Conservation (phyloP, 2,329 filamentous ascomycete species). For the Epichloe glyceriae region DNA sequence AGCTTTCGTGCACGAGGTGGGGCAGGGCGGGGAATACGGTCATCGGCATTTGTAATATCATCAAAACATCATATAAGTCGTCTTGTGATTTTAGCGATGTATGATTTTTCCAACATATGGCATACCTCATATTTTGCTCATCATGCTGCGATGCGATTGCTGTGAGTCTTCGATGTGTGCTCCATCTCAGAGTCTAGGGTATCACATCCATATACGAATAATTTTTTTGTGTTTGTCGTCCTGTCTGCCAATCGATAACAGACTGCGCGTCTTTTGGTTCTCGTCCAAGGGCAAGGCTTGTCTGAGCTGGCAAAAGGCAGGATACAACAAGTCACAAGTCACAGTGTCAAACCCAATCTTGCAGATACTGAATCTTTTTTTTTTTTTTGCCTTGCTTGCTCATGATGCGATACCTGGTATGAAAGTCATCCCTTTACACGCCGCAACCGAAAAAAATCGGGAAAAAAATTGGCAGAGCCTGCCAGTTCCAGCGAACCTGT, state of each 20-base stretch:
- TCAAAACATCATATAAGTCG: not conserved
- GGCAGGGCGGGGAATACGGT: not conserved
- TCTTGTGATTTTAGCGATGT: constrained; percentile 1
- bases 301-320: not conserved
- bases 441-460: constrained; percentile 29
- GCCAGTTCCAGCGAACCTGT: constrained; percentile 7
- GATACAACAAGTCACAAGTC: not conserved
- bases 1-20: not conserved
- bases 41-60: constrained; percentile 3
- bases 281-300: not conserved
- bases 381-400: constrained; percentile 18
- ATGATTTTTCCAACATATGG: not conserved
- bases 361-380: constrained; percentile 5
- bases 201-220: too few relatives aligned
- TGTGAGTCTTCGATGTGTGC: too few relatives aligned
- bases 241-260: too few relatives aligned
- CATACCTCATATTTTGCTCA: too few relatives aligned
- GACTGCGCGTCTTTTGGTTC: too few relatives aligned
- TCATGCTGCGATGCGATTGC: too few relatives aligned
- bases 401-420: constrained; percentile 39
- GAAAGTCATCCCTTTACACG: constrained; percentile 38
- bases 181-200: too few relatives aligned
- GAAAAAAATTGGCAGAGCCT: constrained; percentile 25
- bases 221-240: too few relatives aligned
- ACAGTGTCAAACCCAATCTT: not conserved